Conservation (phyloP, 768 basidiomycete genomes). For the Suillus subluteus region DNA sequence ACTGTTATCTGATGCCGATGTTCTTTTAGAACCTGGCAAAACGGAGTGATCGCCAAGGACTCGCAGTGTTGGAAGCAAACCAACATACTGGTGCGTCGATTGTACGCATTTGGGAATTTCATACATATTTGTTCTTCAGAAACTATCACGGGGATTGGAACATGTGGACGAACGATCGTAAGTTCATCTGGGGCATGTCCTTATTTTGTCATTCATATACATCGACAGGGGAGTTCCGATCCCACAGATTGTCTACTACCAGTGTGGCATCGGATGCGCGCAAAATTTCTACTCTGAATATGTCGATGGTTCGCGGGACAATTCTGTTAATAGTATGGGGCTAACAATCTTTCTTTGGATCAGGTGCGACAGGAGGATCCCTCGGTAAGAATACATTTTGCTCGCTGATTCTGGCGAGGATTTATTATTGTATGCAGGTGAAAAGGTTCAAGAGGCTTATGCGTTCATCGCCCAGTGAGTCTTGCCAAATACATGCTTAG, state of each 20-base stretch:
- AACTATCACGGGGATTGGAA: slow-evolving; percentile 55
- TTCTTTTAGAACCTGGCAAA: slow-evolving; percentile 68
- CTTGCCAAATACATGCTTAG: not conserved
- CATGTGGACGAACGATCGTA: slow-evolving; percentile 49
- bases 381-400: slow-evolving; percentile 46
- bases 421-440: slow-evolving; percentile 42
- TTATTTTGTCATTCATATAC: not conserved
- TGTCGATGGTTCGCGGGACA: slow-evolving; percentile 51
- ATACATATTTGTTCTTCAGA: slow-evolving; percentile 34
- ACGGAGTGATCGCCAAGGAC: slow-evolving; percentile 49
- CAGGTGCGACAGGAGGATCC: slow-evolving; percentile 66
- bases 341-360: slow-evolving; percentile 12
- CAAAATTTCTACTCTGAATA: slow-evolving; percentile 60
- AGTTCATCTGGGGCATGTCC: slow-evolving; percentile 10
- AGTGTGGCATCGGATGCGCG: slow-evolving; percentile 63
- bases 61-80: slow-evolving; percentile 50
- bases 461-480: slow-evolving; percentile 81
- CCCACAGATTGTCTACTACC: slow-evolving; percentile 67
- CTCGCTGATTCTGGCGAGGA: not conserved
- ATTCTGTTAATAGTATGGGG: not conserved
- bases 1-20: slow-evolving; percentile 7
- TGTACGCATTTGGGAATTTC: slow-evolving; percentile 2
- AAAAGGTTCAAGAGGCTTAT: slow-evolving; percentile 79
- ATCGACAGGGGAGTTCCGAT: slow-evolving; percentile 41
- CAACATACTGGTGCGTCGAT: slow-evolving; percentile 52